Evolutionary conservation across 1,284 basidiomycete species (phyloP).

Genomic region (Malassezia cuniculi): DNA sequence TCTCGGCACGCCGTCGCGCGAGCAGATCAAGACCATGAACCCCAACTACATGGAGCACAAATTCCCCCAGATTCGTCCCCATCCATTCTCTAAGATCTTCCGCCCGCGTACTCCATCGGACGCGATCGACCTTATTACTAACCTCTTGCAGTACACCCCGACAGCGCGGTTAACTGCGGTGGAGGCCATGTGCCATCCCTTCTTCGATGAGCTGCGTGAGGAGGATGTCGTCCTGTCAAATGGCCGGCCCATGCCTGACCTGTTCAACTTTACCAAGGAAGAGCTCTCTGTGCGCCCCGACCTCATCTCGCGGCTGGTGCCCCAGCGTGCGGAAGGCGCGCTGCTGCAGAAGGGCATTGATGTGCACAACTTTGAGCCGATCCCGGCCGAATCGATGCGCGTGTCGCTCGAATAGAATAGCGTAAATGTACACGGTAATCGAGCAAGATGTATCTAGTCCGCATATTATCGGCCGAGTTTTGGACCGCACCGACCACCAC

Average conservation of each 20-base stretch:
- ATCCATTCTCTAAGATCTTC: constrained; percentile 65
- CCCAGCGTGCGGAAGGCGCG: constrained; percentile 74
- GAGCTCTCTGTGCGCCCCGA: constrained; percentile 93
- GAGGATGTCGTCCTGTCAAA: constrained; percentile 80
- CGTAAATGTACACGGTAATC: no score
- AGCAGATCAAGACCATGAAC: constrained; percentile 99
- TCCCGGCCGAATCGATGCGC: constrained; percentile 43
- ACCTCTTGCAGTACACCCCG: constrained; percentile 92
- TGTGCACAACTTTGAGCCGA: constrained; percentile 63
- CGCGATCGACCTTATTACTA: constrained; percentile 88
- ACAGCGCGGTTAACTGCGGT: constrained; percentile 77
- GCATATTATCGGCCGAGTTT: no score
- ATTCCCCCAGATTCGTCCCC: constrained; percentile 96
- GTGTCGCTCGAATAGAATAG: constrained; percentile 45
- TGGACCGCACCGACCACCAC: no score
- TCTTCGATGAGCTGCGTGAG: constrained; percentile 86
- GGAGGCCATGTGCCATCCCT: constrained; percentile 69
- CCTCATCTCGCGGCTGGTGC: constrained; percentile 77
- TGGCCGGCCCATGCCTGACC: constrained; percentile 80
- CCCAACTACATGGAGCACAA: constrained; percentile 99
- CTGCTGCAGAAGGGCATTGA: constrained; percentile 72
- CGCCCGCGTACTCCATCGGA: constrained; percentile 88
- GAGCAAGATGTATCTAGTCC: no score
- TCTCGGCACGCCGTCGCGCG: constrained; percentile 88
- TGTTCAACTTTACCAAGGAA: constrained; percentile 94